Base-by-base conservation (phyloP, 2,329 filamentous ascomycete genomes). In the Alternaria arbusti region DNA sequence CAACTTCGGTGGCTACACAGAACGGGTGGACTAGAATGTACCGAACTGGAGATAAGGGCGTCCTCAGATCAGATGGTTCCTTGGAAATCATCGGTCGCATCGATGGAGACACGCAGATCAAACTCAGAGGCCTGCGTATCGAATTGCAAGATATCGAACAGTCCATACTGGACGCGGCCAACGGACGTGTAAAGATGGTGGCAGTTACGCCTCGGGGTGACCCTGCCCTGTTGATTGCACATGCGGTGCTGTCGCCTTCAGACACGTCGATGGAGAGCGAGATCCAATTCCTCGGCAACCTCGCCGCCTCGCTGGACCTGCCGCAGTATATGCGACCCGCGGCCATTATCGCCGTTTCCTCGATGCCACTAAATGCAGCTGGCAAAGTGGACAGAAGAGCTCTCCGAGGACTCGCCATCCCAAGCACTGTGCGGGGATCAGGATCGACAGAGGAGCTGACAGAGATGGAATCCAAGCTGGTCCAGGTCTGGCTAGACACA, bases 21-120 rank as follows among this genome's bases (percentile, higher is more conserved):
- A 57, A 43, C 23, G 72, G 70, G 5, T 70, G 72, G 73, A 72
- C 57, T 1, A 68, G 40, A 10, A 72, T 82, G 60, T 80, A 83
- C 64, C 74, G 73, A 9, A 82, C 80, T 6, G 82, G 82, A 2
- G 83, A 85, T 58, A 65, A 60, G 13, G 83, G 79, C 0, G 72
- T 72, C 2, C 67, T 84, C n/a, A 58, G 61, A 1, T 28, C 63
- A 0, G 74, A 82, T 36, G 82, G 83, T 0, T 64, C 68, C 0
- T 61, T 85, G 0, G 55, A 76, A 2, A 71, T 81, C 57, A 12
- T 61, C 12, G 59, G 64, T 15, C 49, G 70, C 0, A 64, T 68
- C 1, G 60, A 40, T 20, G 67, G 67, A 9, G 70, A 73, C 46
- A 52, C 63, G 2, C 66, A 72, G 45, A 59, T 74, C 28, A 74